Evolutionary conservation across 2,329 filamentous ascomycete genomes (phyloP).

Genomic region (Fusarium brevicatenulatum): DNA sequence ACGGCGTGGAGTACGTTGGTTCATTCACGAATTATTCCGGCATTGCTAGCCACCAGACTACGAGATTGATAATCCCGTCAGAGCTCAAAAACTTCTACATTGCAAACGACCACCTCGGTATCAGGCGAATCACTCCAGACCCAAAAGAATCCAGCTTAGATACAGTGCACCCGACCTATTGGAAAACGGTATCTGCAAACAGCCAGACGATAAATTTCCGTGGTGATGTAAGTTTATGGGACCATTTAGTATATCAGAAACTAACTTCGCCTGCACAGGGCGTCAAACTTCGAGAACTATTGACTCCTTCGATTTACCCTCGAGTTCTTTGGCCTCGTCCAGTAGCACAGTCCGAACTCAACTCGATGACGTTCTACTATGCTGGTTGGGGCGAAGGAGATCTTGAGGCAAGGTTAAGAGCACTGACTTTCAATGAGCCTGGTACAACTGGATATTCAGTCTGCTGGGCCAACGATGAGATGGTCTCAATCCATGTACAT

Average conservation of each 20-base stretch:
- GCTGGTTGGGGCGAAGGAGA: slow-evolving; percentile 18
- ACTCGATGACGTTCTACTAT: neutral
- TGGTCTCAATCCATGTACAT: slow-evolving; percentile 7
- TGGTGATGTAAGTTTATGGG: slow-evolving; percentile 11
- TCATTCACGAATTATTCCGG: neutral
- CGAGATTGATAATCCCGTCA: rapidly evolving
- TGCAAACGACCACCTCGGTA: slow-evolving; percentile 14
- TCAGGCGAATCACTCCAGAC: neutral
- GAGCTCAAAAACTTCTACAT: neutral
- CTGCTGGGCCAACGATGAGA: slow-evolving; percentile 5
- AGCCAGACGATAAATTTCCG: neutral
- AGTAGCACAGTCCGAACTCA: neutral
- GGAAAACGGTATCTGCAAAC: neutral
- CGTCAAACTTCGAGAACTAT: neutral
- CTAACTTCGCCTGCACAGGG: neutral
- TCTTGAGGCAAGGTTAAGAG: slow-evolving; percentile 1
- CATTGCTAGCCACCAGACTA: neutral
- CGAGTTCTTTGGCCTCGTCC: slow-evolving; percentile 1
- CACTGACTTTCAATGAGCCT: slow-evolving; percentile 9
- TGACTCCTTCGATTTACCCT: neutral
- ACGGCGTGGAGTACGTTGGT: slow-evolving; percentile 10
- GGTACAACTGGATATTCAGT: slow-evolving; percentile 12
- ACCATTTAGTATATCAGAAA: rapidly evolving
- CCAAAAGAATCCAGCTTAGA: neutral
- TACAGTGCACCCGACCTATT: neutral